These are phyloP conservation scores for Sporobolus alterniflorus DNA, from an alignment of 202 grass and related monocot genomes.

Conservation along the genomic window DNA sequence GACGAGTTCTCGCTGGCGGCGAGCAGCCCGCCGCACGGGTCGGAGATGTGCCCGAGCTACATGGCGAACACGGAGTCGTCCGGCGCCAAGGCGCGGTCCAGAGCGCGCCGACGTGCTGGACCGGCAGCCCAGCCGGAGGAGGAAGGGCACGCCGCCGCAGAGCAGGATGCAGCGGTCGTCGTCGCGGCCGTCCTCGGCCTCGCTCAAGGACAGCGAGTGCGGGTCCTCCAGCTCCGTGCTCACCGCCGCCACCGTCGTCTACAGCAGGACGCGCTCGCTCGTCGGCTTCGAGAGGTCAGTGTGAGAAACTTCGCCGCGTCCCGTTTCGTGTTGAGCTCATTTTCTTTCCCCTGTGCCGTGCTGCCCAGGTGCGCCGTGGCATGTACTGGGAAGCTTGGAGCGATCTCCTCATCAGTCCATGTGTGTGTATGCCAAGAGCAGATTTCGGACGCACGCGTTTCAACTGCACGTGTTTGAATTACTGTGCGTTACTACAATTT, in stretches of 20 bases:
- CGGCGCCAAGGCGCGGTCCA: constrained; percentile 90
- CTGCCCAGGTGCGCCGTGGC: too few species aligned
- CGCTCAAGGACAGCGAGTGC: constrained; percentile 82
- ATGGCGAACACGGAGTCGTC: constrained; percentile 96
- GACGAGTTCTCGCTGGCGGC: constrained; percentile 66
- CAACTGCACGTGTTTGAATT: too few species aligned
- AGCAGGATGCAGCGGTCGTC: constrained; percentile 83
- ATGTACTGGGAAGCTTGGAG: too few species aligned
- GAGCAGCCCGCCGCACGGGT: constrained; percentile 64
- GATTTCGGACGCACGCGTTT: too few species aligned
- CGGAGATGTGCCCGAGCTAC: constrained; percentile 68
- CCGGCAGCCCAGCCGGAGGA: constrained; percentile 55
- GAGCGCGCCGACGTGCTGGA: constrained; percentile 74
- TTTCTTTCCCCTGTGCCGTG: too few species aligned
- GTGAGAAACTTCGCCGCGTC: too few species aligned
- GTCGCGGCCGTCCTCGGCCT: too few species aligned
- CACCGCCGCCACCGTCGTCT: constrained; percentile 64
- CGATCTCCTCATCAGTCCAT: too few species aligned
- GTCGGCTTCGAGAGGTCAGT: constrained; percentile 81
- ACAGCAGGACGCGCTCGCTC: constrained; percentile 70
- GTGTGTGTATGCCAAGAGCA: too few species aligned
- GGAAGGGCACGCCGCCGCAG: constrained; percentile 55
- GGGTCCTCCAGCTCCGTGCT: constrained; percentile 78
- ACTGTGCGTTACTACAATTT: too few species aligned
- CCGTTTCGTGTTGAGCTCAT: too few species aligned